Base-by-base conservation (phyloP, 805 yeast genomes). In the Suhomyces canberraensis region DNA sequence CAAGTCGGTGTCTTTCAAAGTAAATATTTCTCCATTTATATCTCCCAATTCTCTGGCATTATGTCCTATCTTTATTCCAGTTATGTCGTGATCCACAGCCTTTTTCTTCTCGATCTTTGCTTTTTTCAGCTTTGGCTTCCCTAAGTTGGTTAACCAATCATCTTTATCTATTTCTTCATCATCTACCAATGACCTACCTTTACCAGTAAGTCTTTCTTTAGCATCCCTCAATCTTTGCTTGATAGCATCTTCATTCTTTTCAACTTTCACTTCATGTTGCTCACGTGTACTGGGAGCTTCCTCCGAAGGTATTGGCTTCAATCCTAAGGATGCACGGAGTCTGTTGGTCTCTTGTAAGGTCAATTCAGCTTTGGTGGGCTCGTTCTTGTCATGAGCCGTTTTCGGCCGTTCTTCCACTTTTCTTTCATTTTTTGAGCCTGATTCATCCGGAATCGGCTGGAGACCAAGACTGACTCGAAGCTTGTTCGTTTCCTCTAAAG, bases 321-420 rank as follows among this genome's bases (percentile, higher is more conserved):
- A 59, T 1, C 85, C 85, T 8, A 78, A 47, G 9, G 73, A 66
- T 5, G 59, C 42, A 16, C 87, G 58, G 6, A 78, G 60, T 45
- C 57, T 61, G 48, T 80, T 79, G 0, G 85, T 80, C 41, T 79
- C 84, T 40, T 73, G 79, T 1, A 80, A 56, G 56, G 51, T 56
- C 40, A 54, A 56, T 45, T 44, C 60, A 25, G 31, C 26, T n/a
- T 24, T 24, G 26, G 11, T 24, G 11, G 26, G 6, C 16, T 22
- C 22, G 22, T n/a, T 11, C 29, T 16, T 13, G 29, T 6, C 11
- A 8, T 5, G 29, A 18, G 29, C 18, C 29, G 16, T 27, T 27
- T 27, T 11, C 7, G n/a, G n/a, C n/a, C n/a, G n/a, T n/a, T n/a
- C n/a, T n/a, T n/a, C n/a, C n/a, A n/a, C n/a, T n/a, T n/a, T n/a